Conservation (phyloP, 1,139 yeast genomes). For the Magnusiomyces sp. region DNA sequence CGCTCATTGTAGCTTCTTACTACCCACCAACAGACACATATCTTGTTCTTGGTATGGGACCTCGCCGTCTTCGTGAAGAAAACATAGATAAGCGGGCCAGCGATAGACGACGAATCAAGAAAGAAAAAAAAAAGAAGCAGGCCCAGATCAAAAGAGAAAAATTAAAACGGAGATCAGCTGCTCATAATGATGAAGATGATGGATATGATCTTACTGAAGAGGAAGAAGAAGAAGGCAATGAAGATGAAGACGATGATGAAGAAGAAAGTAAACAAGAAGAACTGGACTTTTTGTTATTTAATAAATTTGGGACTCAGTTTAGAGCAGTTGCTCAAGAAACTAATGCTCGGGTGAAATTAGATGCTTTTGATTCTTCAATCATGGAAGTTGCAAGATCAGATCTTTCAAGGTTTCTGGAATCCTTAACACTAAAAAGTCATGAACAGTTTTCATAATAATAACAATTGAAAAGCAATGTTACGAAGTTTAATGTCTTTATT, state of each 20-base stretch:
- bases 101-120: neutral
- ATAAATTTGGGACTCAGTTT: conserved; percentile 84
- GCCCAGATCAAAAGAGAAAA: neutral
- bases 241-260: conserved; percentile 17
- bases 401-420: conserved; percentile 77
- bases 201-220: neutral
- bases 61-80: conserved; percentile 53
- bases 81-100: conserved; percentile 14
- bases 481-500: no score
- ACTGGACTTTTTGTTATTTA: conserved; percentile 35
- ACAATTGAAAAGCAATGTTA: no score
- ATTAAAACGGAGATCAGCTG: neutral
- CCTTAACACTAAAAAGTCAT: conserved; percentile 36
- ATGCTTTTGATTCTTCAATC: conserved; percentile 89
- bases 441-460: no score
- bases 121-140: neutral
- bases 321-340: conserved; percentile 75
- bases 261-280: conserved; percentile 26
- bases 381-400: conserved; percentile 87
- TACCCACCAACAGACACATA: conserved; percentile 71
- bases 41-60: conserved; percentile 84
- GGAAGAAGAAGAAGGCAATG: conserved; percentile 1
- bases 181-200: neutral
- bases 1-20: conserved; percentile 81
- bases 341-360: conserved; percentile 84